Base-by-base conservation (phyloP, 257 asterid genomes). In the Paulownia fortunei region DNA sequence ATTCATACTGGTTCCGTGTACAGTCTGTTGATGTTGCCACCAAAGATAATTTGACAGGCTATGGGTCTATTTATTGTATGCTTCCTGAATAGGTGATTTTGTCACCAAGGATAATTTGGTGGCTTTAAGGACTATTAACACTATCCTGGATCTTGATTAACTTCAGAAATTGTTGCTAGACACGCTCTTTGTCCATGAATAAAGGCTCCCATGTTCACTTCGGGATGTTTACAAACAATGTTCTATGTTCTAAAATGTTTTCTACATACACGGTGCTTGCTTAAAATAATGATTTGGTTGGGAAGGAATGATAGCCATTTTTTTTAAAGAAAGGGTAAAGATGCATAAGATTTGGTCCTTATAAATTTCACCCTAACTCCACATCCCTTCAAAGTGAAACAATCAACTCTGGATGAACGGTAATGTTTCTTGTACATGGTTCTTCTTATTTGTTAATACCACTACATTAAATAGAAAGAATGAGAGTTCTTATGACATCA, bases 131-230 rank as follows among this genome's bases (percentile, higher is more conserved):
- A 46, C 26, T 30, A 65, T 46, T 37, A 27, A 41, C 61, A 26
- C 62, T 51, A 5, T 51, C 51, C 42, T 54, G 76, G 56, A 24
- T n/a, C n/a, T 72, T 36, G 82, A n/a, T 56, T 46, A n/a, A 16
- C 54, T 63, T 62, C 5, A 54, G 32, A 42, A 39, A 27, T 71
- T 79, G 79, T 73, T 73, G 71, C 62, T 37, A 19, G 36, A 63
- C 32, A 37, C 56, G 5, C 34, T 55, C 11, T 16, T 39, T 27
- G 39, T 58, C 49, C 60, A 26, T 16, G 18, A 39, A 2, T 21
- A 42, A 65, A 37, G 61, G 42, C 47, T 67, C 37, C 70, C 18
- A 32, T 39, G 47, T 34, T 74, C 52, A 18, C 32, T 39, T 73
- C 56, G n/a, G 65, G 24, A 70, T 62, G 63, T 36, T 55, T 49